A percentile compares a stretch with the other conserved stretches of the same genome.
phyloP scores from a whole-genome alignment of 2,329 filamentous ascomycete species.

The Diaporthe humulicola region DNA sequence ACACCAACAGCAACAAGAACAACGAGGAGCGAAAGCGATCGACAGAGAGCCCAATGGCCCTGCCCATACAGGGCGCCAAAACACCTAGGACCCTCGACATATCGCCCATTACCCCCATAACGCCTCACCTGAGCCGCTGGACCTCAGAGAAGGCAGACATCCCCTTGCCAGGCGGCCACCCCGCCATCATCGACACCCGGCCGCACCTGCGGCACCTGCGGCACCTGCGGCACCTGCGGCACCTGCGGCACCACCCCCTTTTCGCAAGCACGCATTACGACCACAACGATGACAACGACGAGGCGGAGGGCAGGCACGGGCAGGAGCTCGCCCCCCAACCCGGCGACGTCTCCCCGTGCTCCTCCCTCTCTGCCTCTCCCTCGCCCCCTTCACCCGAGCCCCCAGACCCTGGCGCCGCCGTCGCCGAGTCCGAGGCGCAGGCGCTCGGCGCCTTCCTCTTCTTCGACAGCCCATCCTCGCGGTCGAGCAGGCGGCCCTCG shows the following conservation, averaged over 20 bases:
- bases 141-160: constrained; percentile 22
- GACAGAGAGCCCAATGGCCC: not conserved
- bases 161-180: constrained; percentile 6
- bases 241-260: not conserved
- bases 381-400: not conserved
- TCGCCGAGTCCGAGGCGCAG: not conserved
- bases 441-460: not conserved
- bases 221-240: too few relatives aligned
- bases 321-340: not conserved
- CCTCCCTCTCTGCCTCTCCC: not conserved
- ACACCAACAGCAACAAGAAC: not conserved
- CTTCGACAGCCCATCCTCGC: constrained; percentile 19
- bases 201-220: not conserved
- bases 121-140: constrained; percentile 17
- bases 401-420: not conserved
- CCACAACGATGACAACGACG: not conserved
- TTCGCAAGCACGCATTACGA: not conserved
- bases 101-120: not conserved
- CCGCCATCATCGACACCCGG: not conserved
- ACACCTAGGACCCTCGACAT: not conserved
- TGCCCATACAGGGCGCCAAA: not conserved
- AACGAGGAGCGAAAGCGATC: not conserved
- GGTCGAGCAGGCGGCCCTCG: constrained; percentile 13
- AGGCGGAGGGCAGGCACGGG: not conserved
- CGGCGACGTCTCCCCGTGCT: not conserved